A percentile compares a stretch with the other conserved stretches of the same genome.
Conservation (phyloP, 129 eudicot genomes). For the Centella asiatica region DNA sequence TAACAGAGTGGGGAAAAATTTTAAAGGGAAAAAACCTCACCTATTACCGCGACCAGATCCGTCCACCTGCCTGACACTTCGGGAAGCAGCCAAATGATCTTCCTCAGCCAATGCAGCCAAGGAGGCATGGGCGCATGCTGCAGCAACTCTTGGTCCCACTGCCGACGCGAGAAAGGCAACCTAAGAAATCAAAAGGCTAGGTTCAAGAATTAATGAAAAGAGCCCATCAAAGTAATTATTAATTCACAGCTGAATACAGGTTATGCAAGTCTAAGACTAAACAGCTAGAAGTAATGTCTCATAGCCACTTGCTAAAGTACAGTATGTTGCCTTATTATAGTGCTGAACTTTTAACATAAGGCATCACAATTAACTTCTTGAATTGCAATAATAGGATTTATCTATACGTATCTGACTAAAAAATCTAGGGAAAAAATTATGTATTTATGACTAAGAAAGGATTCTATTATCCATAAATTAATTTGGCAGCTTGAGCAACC, state of each 20-base stretch:
- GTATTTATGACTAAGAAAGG: too few relatives aligned
- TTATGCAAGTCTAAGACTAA: not conserved
- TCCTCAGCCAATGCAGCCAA: constrained; percentile 67
- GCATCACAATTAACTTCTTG: too few relatives aligned
- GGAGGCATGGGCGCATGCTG: constrained; percentile 97
- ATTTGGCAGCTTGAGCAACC: too few relatives aligned
- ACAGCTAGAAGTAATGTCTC: not conserved
- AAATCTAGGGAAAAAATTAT: too few relatives aligned
- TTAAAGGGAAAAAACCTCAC: constrained; percentile 18
- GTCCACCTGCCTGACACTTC: constrained; percentile 26
- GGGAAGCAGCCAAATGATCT: constrained; percentile 31
- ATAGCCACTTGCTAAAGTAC: not conserved
- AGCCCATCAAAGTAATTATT: not conserved
- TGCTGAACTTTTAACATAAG: too few relatives aligned
- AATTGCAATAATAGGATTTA: too few relatives aligned
- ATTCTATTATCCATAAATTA: too few relatives aligned
- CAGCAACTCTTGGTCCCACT: constrained; percentile 98
- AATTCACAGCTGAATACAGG: too few relatives aligned
- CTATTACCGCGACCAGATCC: constrained; percentile 33
- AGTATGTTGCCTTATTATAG: too few relatives aligned
- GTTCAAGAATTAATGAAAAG: not conserved
- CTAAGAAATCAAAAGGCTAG: constrained; percentile 30
- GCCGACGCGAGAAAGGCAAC: constrained; percentile 95
- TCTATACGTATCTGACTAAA: too few relatives aligned
- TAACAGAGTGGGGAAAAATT: too few relatives aligned